Evolutionary conservation across 2,329 filamentous ascomycete species (phyloP).

Genomic region (Talaromyces sp.): DNA sequence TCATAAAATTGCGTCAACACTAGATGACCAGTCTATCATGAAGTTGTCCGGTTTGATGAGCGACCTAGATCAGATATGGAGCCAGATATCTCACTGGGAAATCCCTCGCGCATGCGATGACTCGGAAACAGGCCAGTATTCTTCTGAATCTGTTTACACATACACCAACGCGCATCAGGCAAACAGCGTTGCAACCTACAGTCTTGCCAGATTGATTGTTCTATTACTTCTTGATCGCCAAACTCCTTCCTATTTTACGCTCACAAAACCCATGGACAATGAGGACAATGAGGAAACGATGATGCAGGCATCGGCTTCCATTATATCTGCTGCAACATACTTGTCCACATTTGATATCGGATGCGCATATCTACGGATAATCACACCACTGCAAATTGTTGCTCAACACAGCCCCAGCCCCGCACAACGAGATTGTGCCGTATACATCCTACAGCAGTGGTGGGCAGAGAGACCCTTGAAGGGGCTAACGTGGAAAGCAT

Average conservation of each 20-base stretch:
- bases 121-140: not conserved
- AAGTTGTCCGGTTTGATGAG: not conserved
- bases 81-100: not conserved
- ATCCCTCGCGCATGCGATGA: not conserved
- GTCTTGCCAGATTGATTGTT: slow-evolving; percentile 1
- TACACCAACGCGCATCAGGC: slow-evolving; percentile 1
- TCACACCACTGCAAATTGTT: slow-evolving; percentile 8
- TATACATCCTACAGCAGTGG: slow-evolving; percentile 4
- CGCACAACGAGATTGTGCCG: not conserved
- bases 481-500: not conserved
- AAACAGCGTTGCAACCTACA: slow-evolving; percentile 4
- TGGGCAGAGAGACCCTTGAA: slow-evolving; percentile 4
- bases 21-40: not conserved
- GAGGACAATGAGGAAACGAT: not conserved
- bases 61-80: slow-evolving; percentile 1
- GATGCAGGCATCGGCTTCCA: not conserved
- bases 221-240: not conserved
- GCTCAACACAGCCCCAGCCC: slow-evolving; percentile 2
- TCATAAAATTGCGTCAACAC: not conserved
- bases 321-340: slow-evolving; percentile 3
- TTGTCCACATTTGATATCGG: slow-evolving; percentile 6
- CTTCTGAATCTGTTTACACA: not conserved
- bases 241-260: not conserved
- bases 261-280: not conserved
- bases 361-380: slow-evolving; percentile 8